phyloP scores from a whole-genome alignment of 129 eudicot genomes.

The Flaveria trinervia region DNA sequence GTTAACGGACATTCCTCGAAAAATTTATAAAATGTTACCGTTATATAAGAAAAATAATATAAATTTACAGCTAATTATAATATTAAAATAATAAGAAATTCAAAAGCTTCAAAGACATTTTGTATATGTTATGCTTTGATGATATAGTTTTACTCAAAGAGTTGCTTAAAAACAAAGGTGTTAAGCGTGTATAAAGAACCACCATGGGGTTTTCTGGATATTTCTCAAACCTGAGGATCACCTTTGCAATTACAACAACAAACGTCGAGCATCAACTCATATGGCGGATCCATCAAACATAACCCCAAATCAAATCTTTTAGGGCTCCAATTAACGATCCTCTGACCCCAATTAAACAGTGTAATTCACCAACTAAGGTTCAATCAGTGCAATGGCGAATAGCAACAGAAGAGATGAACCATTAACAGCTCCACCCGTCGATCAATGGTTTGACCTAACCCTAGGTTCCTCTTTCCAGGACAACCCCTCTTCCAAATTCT shows the following conservation, averaged over 20 bases:
- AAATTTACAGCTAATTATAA: too few relatives aligned
- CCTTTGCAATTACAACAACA: not conserved
- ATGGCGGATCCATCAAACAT: not conserved
- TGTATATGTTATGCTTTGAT: too few relatives aligned
- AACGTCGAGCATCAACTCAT: slow-evolving; percentile 10
- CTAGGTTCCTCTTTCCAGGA: slow-evolving; percentile 97
- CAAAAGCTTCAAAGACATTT: too few relatives aligned
- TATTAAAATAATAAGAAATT: too few relatives aligned
- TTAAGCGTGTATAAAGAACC: not conserved
- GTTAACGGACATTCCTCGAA: too few relatives aligned
- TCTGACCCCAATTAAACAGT: slow-evolving; percentile 22
- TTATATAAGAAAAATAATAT: too few relatives aligned
- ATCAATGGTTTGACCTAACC: slow-evolving; percentile 83
- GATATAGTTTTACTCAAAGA: too few relatives aligned
- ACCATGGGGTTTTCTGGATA: not conserved
- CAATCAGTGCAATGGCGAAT: slow-evolving; percentile 55
- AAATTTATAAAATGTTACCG: too few relatives aligned
- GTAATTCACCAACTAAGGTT: slow-evolving; percentile 17
- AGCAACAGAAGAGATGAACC: slow-evolving; percentile 63
- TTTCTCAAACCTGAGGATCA: slow-evolving; percentile 13
- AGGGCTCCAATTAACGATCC: slow-evolving; percentile 21
- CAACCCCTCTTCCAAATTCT: slow-evolving; percentile 84
- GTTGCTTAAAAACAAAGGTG: not conserved
- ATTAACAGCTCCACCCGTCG: slow-evolving; percentile 77
- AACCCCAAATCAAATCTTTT: slow-evolving; percentile 9